Conservation (phyloP, 805 yeast species). For the Torulaspora quercuum region DNA sequence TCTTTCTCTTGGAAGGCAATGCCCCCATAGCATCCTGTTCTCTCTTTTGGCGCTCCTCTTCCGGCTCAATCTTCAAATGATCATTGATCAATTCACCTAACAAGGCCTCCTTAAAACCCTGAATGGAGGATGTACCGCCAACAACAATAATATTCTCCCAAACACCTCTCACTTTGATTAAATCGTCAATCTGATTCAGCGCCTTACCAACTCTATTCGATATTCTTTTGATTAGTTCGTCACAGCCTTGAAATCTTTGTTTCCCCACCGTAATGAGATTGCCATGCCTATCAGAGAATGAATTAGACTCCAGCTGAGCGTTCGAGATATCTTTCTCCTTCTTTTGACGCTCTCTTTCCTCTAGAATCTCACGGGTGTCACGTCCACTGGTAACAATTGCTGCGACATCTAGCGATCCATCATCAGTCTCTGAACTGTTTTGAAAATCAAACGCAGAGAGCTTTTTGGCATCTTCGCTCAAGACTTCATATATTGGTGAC, state of each 20-base stretch:
- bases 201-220: conserved; percentile 52
- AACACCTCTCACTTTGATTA: conserved; percentile 70
- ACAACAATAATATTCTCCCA: conserved; percentile 78
- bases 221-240: conserved; percentile 52
- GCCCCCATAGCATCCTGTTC: conserved; percentile 34
- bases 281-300: conserved; percentile 60
- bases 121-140: conserved; percentile 73
- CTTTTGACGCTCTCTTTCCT: conserved; percentile 52
- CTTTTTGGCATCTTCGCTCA: conserved; percentile 61
- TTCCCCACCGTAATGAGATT: conserved; percentile 69
- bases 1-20: conserved; percentile 31
- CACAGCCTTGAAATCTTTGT: conserved; percentile 82
- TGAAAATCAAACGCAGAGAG: conserved; percentile 60
- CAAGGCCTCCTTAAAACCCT: conserved; percentile 72
- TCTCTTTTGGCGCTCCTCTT: conserved; percentile 26
- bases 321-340: conserved; percentile 45
- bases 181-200: conserved; percentile 57
- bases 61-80: conserved; percentile 45
- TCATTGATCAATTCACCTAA: conserved; percentile 55
- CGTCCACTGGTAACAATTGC: conserved; percentile 74
- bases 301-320: conserved; percentile 67
- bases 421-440: conserved; percentile 48
- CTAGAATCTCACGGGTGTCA: conserved; percentile 65
- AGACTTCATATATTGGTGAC: conserved; percentile 74
- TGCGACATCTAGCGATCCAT: conserved; percentile 82